phyloP scores from a whole-genome alignment of 2,329 filamentous ascomycete species.

The Coleophoma crateriformis region DNA sequence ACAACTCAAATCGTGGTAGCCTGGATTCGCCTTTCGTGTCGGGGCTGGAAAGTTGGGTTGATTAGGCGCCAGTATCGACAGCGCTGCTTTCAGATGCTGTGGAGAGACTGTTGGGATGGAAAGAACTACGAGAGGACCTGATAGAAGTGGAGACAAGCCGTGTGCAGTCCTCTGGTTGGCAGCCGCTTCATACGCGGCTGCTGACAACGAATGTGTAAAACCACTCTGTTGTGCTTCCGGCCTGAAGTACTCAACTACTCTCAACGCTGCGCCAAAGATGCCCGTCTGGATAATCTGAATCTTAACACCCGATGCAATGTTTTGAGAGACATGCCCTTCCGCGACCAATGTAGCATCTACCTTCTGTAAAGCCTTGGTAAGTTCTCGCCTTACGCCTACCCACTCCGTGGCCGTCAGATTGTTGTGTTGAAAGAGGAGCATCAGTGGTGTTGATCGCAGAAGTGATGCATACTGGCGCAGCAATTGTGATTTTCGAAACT shows the following conservation, averaged over 20 bases:
- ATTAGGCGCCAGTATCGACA: conserved; percentile 72
- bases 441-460: conserved; percentile 63
- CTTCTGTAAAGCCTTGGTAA: conserved; percentile 52
- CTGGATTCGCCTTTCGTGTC: conserved; percentile 67
- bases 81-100: conserved; percentile 72
- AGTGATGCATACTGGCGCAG: conserved; percentile 69
- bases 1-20: conserved; percentile 73
- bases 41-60: conserved; percentile 73
- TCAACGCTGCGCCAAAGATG: conserved; percentile 81
- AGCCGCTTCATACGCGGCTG: conserved; percentile 26
- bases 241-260: conserved; percentile 79
- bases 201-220: conserved; percentile 54
- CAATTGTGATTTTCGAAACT: conserved; percentile 87
- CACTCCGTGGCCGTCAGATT: conserved; percentile 66
- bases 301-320: conserved; percentile 59
- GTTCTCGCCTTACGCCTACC: conserved; percentile 59
- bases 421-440: conserved; percentile 71
- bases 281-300: conserved; percentile 83
- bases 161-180: conserved; percentile 43
- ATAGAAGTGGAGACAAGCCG: conserved; percentile 68
- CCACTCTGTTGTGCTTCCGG: conserved; percentile 34
- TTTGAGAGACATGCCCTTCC: conserved; percentile 34
- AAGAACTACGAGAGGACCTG: conserved; percentile 75
- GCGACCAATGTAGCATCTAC: conserved; percentile 49
- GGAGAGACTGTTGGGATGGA: conserved; percentile 81